Percentiles rank a stretch among this genome's conserved stretches.
phyloP scores from a whole-genome alignment of 371 early-diverging fungal genomes.

The Lichtheimia corymbifera region DNA sequence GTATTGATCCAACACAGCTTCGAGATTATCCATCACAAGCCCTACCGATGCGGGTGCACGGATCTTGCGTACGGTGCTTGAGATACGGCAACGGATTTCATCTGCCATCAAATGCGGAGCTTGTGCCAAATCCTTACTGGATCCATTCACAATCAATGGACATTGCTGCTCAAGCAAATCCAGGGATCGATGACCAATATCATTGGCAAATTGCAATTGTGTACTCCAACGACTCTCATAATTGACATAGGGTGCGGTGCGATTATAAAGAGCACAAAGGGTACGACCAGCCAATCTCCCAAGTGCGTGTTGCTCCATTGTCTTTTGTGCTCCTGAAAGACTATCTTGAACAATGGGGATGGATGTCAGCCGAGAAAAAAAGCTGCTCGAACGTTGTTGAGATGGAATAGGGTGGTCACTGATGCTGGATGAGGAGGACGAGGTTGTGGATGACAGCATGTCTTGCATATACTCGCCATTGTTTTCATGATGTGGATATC shows the following conservation, averaged over 20 bases:
- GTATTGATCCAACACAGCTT: constrained; percentile 10
- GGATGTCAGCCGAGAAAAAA: constrained; percentile 5
- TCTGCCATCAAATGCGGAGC: constrained; percentile 3
- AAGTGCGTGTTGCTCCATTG: constrained; percentile 6
- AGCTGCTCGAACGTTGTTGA: neutral
- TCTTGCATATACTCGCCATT: neutral
- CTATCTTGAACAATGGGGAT: constrained; percentile 11
- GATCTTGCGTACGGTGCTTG: neutral
- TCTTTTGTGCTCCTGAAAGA: neutral
- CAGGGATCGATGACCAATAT: constrained; percentile 63
- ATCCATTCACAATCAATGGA: constrained; percentile 4
- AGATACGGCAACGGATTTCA: constrained; percentile 4
- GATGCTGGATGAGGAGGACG: too few relatives aligned
- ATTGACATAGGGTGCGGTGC: neutral
- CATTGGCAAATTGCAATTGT: constrained; percentile 49
- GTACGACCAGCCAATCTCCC: constrained; percentile 9
- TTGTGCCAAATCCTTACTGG: constrained; percentile 3
- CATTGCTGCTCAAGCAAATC: constrained; percentile 53
- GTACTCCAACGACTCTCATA: neutral
- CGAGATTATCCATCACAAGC: constrained; percentile 9
- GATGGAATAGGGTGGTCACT: too few relatives aligned
- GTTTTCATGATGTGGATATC: neutral
- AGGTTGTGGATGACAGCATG: neutral
- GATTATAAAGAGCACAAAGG: neutral
- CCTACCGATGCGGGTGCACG: constrained; percentile 5